A percentile compares a stretch with the other conserved stretches of the same genome.
Evolutionary conservation across 2,329 filamentous ascomycete genomes (phyloP).

Genomic region (Coniochaeta sp.): DNA sequence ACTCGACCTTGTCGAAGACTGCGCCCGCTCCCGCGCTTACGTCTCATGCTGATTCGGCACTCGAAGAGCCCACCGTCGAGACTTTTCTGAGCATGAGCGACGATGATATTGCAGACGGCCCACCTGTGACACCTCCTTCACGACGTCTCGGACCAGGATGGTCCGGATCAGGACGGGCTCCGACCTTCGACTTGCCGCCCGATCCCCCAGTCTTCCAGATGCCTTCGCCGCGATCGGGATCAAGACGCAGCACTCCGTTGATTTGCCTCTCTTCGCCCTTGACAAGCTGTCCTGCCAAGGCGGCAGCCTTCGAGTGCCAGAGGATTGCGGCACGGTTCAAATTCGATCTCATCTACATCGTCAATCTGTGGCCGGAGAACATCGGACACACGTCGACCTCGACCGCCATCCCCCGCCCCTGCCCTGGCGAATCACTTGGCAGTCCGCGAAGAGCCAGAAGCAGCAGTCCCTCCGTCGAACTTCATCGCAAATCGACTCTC

Average conservation of each 20-base stretch:
- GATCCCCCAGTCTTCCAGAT: slow-evolving; percentile 7
- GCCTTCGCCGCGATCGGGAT: slow-evolving; percentile 4
- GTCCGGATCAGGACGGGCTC: slow-evolving; percentile 3
- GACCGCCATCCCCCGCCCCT: not conserved
- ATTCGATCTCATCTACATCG: slow-evolving; percentile 51
- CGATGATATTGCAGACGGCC: slow-evolving; percentile 47
- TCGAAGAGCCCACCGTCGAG: slow-evolving; percentile 42
- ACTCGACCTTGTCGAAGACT: slow-evolving; percentile 16
- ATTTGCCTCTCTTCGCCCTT: slow-evolving; percentile 38
- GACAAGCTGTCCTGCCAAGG: slow-evolving; percentile 32
- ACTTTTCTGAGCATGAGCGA: slow-evolving; percentile 49
- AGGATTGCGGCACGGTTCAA: slow-evolving; percentile 47
- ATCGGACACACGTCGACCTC: not conserved
- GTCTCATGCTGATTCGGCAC: slow-evolving; percentile 24
- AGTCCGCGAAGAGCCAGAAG: not conserved
- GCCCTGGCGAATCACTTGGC: slow-evolving; percentile 3
- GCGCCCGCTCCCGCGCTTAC: slow-evolving; percentile 15
- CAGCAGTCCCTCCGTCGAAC: slow-evolving; percentile 6
- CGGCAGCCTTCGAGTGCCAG: slow-evolving; percentile 46
- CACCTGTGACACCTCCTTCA: not conserved
- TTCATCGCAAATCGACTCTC: slow-evolving; percentile 16
- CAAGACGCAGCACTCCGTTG: slow-evolving; percentile 19
- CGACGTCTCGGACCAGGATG: not conserved
- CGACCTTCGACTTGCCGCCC: slow-evolving; percentile 10
- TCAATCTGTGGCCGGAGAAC: slow-evolving; percentile 46